Evolutionary conservation across 305 asterid genomes (phyloP).

Genomic region (Nicotiana rustica): DNA sequence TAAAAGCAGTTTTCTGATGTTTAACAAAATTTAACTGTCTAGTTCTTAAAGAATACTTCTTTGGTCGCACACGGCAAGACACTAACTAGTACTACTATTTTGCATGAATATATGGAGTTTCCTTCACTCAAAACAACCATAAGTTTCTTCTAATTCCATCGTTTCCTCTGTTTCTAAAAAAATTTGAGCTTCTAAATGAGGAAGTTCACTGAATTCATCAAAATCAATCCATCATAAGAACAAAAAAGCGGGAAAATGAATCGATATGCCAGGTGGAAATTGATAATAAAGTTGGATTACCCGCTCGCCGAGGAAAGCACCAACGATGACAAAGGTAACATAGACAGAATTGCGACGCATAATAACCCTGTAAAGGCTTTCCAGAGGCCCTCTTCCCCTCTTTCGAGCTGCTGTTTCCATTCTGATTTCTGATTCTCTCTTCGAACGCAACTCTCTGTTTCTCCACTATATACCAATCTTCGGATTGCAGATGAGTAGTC

Average conservation of each 20-base stretch:
- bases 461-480: no score
- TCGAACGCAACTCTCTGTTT: background rate
- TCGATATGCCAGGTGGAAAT: background rate
- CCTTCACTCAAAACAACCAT: background rate
- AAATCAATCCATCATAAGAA: no score
- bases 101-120: no score
- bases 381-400: constrained; percentile 41
- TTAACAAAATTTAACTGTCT: no score
- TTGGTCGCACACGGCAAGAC: no score
- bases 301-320: constrained; percentile 93
- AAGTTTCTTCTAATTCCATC: background rate
- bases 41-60: no score
- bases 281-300: constrained; percentile 39
- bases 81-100: no score
- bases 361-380: constrained; percentile 70
- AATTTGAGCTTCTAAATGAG: no score
- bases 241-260: no score
- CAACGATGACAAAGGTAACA: constrained; percentile 88
- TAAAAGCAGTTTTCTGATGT: no score
- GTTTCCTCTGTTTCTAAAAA: background rate
- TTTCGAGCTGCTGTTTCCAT: constrained; percentile 27
- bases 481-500: background rate
- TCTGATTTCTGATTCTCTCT: background rate
- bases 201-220: no score
- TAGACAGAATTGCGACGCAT: constrained; percentile 88